phyloP scores from a whole-genome alignment of 2,329 filamentous ascomycete genomes.

The Ophiocordyceps camponoti-rufipedis region DNA sequence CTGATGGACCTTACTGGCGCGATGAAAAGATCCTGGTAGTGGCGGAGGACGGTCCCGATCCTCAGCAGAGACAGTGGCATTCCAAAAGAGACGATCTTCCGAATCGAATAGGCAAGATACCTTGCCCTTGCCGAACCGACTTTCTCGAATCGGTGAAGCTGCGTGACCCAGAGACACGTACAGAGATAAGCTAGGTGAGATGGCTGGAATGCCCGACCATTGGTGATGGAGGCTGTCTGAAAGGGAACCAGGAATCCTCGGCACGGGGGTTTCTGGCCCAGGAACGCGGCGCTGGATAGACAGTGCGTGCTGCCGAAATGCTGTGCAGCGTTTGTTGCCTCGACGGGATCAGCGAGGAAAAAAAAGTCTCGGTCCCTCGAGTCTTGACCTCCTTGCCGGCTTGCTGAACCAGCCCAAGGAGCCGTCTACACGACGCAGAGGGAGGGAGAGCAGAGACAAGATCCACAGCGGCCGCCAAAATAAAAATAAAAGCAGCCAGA shows the following conservation, averaged over 20 bases:
- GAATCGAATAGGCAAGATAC: constrained; percentile 4
- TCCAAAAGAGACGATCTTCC: constrained; percentile 14
- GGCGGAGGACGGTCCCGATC: constrained; percentile 16
- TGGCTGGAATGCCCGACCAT: constrained; percentile 7
- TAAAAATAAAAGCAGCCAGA: neutral
- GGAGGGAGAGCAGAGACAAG: neutral
- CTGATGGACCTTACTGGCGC: constrained; percentile 15
- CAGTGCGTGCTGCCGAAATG: constrained; percentile 6
- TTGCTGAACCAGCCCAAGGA: neutral
- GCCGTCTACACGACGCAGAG: neutral
- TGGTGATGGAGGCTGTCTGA: constrained; percentile 4
- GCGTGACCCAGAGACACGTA: constrained; percentile 5
- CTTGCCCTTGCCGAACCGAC: constrained; percentile 7
- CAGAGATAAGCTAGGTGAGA: constrained; percentile 5
- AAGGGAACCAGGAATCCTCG: constrained; percentile 5
- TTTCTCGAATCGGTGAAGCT: constrained; percentile 7
- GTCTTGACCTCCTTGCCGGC: neutral
- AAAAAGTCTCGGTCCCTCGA: neutral
- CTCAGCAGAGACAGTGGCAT: constrained; percentile 19
- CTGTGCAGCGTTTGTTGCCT: neutral
- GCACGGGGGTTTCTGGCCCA: constrained; percentile 4
- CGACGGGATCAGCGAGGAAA: neutral
- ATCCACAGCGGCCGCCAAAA: neutral
- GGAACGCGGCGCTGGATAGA: constrained; percentile 5
- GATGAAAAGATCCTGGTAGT: constrained; percentile 12